These are phyloP conservation scores for Penicillium italicum DNA, from an alignment of 2,329 filamentous ascomycete genomes.

Conservation along the genomic window DNA sequence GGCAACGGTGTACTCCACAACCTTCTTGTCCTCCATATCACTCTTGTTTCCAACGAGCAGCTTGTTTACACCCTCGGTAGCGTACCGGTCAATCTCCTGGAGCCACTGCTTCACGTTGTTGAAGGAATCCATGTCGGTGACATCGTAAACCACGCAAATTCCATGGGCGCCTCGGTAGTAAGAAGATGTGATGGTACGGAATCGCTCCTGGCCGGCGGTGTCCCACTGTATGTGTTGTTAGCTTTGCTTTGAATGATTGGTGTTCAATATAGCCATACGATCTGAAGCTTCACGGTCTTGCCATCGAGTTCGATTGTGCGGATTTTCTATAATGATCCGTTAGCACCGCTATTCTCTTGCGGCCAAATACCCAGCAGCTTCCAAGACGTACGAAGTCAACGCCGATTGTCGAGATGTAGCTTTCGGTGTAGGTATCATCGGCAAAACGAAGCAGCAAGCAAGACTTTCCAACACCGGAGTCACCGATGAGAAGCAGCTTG, in stretches of 20 bases:
- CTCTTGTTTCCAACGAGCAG: conserved; percentile 99
- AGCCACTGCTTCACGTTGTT: conserved; percentile 99
- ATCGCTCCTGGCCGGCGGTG: conserved; percentile 97
- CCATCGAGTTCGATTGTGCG: conserved; percentile 98
- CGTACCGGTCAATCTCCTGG: conserved; percentile 98
- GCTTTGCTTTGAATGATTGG: neutral
- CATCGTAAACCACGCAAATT: conserved; percentile 99
- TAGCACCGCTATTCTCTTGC: conserved; percentile 15
- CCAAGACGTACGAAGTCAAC: conserved; percentile 83
- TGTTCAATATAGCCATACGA: conserved; percentile 56
- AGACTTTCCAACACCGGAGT: conserved; percentile 99
- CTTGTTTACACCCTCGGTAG: conserved; percentile 99
- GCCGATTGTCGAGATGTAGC: conserved; percentile 99
- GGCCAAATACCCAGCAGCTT: conserved; percentile 5
- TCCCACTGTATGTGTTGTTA: conserved; percentile 70
- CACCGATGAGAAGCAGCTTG: conserved; percentile 99
- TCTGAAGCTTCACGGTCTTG: conserved; percentile 99
- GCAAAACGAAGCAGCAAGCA: conserved; percentile 96
- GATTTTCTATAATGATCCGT: conserved; percentile 72
- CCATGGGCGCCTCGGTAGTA: conserved; percentile 99
- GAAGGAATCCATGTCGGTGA: conserved; percentile 99
- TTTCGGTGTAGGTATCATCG: conserved; percentile 98
- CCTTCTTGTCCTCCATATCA: conserved; percentile 99
- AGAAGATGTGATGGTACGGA: conserved; percentile 98
- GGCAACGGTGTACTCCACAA: conserved; percentile 97